Percentiles rank a stretch among this genome's conserved stretches.
Conservation (phyloP, 768 basidiomycete species). For the Pluteus cervinus region DNA sequence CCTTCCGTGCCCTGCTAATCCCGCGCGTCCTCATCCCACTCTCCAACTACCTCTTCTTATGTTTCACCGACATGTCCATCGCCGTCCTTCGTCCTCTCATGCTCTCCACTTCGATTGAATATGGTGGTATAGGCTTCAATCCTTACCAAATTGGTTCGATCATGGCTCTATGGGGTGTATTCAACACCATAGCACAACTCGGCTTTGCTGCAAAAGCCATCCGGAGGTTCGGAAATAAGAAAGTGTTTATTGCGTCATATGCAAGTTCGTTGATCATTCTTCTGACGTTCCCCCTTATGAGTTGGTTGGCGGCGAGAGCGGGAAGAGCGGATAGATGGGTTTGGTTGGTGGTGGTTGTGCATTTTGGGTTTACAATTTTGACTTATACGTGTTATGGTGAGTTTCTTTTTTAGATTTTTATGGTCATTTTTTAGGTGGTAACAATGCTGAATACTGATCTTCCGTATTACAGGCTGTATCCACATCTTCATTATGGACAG, state of each 20-base stretch:
- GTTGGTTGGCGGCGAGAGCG: slow-evolving; percentile 24
- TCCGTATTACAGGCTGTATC: slow-evolving; percentile 33
- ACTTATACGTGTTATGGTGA: slow-evolving; percentile 30
- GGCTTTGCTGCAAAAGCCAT: slow-evolving; percentile 46
- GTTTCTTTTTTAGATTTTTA: slow-evolving; percentile 8
- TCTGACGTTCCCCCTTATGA: slow-evolving; percentile 27
- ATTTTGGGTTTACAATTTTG: slow-evolving; percentile 22
- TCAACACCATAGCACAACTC: slow-evolving; percentile 50
- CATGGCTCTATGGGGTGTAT: slow-evolving; percentile 43
- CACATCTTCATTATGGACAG: slow-evolving; percentile 39
- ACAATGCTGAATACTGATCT: slow-evolving; percentile 3
- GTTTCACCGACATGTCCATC: slow-evolving; percentile 32
- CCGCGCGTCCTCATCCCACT: slow-evolving; percentile 24
- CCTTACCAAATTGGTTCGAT: slow-evolving; percentile 59
- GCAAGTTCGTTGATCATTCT: slow-evolving; percentile 18
- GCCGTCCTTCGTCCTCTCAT: slow-evolving; percentile 34
- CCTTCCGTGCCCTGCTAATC: slow-evolving; percentile 20
- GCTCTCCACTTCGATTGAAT: slow-evolving; percentile 50
- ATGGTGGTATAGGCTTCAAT: slow-evolving; percentile 62
- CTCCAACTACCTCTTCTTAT: slow-evolving; percentile 25
- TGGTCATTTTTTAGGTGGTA: not conserved
- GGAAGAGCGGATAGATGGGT: slow-evolving; percentile 27
- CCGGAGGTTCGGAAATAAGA: slow-evolving; percentile 47
- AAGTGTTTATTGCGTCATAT: slow-evolving; percentile 35
- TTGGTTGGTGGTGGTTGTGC: slow-evolving; percentile 23